phyloP scores from a whole-genome alignment of 2,329 filamentous ascomycete genomes.

The Botrytis tulipae region DNA sequence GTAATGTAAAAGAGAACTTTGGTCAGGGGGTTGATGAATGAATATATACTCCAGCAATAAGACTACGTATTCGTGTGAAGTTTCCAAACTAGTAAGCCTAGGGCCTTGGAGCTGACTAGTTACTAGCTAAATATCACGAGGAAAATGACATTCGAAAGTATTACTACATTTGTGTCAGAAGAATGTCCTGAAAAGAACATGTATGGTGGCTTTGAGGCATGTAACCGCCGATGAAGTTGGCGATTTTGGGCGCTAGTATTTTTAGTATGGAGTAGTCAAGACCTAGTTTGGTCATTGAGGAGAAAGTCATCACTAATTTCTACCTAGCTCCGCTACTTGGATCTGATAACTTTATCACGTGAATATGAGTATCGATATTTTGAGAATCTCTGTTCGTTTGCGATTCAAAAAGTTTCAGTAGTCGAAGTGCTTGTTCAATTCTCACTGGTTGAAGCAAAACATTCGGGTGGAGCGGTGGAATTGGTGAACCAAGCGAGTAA shows the following conservation, averaged over 20 bases:
- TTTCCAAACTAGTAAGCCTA: not conserved
- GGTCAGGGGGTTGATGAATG: not conserved
- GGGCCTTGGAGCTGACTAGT: not conserved
- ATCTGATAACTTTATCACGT: not conserved
- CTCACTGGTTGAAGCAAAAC: not conserved
- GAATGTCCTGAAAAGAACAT: not conserved
- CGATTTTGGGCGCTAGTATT: not conserved
- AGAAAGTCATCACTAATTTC: not conserved
- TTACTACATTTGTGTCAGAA: not conserved
- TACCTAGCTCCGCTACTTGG: not conserved
- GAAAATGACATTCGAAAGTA: not conserved
- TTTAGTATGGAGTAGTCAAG: not conserved
- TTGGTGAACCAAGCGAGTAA: not conserved
- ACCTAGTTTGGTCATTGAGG: not conserved
- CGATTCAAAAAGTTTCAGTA: fast-evolving
- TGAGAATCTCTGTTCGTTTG: not conserved
- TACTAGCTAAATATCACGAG: not conserved
- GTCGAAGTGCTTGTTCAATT: not conserved
- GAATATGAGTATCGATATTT: not conserved
- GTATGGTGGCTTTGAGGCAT: no score
- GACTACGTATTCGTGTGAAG: not conserved
- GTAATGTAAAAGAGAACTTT: not conserved
- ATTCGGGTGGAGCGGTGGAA: not conserved
- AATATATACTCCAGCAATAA: not conserved
- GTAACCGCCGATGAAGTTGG: not conserved